These are phyloP conservation scores for Forsythia suspensa DNA, from an alignment of 257 asterid species.

Conservation along the genomic window DNA sequence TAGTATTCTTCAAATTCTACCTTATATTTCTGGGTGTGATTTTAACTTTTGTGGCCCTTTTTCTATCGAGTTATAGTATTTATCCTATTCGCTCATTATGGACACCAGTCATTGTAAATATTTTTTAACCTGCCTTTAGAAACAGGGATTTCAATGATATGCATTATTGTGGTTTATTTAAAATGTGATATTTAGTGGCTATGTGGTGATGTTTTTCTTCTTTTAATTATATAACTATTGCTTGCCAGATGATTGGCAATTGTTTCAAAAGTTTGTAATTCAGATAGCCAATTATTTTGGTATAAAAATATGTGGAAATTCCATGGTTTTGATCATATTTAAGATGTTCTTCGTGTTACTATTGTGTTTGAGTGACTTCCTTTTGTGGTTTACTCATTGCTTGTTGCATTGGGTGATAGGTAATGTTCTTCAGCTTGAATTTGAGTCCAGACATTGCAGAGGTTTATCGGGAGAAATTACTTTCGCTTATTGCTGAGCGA, in stretches of 20 bases:
- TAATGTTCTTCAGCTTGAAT: constrained; percentile 72
- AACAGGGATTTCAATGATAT: background rate
- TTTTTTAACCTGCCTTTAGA: background rate
- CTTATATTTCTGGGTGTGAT: background rate
- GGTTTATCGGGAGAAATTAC: constrained; percentile 90
- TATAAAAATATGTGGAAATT: background rate
- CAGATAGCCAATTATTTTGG: background rate
- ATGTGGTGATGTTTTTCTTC: background rate
- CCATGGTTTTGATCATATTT: background rate
- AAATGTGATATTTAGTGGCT: constrained; percentile 2
- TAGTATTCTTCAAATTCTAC: background rate
- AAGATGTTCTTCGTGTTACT: background rate
- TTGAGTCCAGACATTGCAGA: constrained; percentile 82
- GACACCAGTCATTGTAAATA: background rate
- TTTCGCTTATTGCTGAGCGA: constrained; percentile 85
- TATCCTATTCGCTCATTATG: background rate
- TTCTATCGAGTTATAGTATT: no score
- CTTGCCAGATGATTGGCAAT: background rate
- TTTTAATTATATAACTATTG: constrained; percentile 4
- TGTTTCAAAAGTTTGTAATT: background rate
- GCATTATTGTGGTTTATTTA: constrained; percentile 1
- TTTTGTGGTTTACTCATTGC: constrained; percentile 14
- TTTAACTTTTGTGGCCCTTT: background rate
- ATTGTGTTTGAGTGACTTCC: background rate
- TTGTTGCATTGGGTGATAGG: constrained; percentile 44